Evolutionary conservation across 2,329 filamentous ascomycete species (phyloP), one percentile per base, ranked within the genome.

Genomic region (Dactylellina leptospora): DNA sequence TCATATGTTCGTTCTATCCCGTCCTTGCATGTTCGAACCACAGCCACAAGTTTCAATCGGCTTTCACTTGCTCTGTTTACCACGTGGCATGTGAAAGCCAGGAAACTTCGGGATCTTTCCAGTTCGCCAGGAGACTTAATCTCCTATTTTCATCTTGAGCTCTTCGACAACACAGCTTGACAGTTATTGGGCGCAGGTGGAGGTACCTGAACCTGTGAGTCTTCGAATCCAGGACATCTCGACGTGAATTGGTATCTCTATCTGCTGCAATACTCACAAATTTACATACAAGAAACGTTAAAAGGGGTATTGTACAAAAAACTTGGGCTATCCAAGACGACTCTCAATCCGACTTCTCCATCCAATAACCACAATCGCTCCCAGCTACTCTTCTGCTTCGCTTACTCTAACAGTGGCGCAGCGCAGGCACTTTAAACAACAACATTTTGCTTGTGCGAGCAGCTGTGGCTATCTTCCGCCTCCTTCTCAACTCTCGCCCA

Each of bases 401-500:
- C 30, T 6, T 33, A 33, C 6, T 6, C 30, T 13, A 40, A 40
- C 36, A 40, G 11, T 20, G 3, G 18, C 13, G 30, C 10, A 22
- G 6, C 13, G 8, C 47, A 13, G 4, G n/a, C 18, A 16, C 40
- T 51, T 23, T 71, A 71, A 11, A 71, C 66, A 2, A 63, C 50
- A 4, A 25, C 48, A 30, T 53, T 10, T 16, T 63, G 20, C 51
- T 71, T 62, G 38, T 71, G 66, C 3, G 66, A 38, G 25, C 66
- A 71, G 51, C 66, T 71, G 44, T 71, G 58, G 36, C 30, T 59
- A 18, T 71, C 38, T 28, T 71, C 66, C 3, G 59, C 66, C 33
- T 45, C 58, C 33, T 40, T 62, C 38, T 71, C 66, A 45, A 63
- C 55, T 45, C 38, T 62, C 2, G 66, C 50, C 66, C 66, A 71